A percentile compares a stretch with the other conserved stretches of the same genome.
phyloP scores from a whole-genome alignment of 2,329 filamentous ascomycete genomes.

The Knufia fluminis region DNA sequence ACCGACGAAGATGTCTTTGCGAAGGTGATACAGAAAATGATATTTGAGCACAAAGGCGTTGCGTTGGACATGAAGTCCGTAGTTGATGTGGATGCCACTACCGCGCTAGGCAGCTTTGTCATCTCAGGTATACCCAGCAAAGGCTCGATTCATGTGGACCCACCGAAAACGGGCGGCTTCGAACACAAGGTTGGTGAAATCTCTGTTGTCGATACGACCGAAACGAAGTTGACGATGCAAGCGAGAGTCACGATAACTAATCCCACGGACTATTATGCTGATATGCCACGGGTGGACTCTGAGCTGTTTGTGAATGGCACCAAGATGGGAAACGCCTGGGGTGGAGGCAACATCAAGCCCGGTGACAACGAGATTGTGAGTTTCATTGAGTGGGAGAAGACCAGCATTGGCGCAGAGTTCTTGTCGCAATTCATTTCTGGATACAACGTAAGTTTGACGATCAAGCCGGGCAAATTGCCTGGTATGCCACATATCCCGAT shows the following conservation, averaged over 20 bases:
- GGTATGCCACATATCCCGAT: slow-evolving; percentile 63
- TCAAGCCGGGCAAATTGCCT: slow-evolving; percentile 59
- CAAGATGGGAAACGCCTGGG: slow-evolving; percentile 63
- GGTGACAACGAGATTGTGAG: slow-evolving; percentile 64
- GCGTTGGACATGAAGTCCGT: slow-evolving; percentile 64
- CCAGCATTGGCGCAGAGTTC: slow-evolving; percentile 57
- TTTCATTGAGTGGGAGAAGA: slow-evolving; percentile 68
- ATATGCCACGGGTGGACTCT: slow-evolving; percentile 70
- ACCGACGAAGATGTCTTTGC: slow-evolving; percentile 71
- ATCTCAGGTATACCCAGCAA: slow-evolving; percentile 74
- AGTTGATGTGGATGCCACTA: slow-evolving; percentile 75
- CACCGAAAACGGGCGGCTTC: slow-evolving; percentile 41
- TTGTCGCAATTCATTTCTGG: slow-evolving; percentile 83
- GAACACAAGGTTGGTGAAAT: slow-evolving; percentile 59
- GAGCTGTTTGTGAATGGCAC: slow-evolving; percentile 65
- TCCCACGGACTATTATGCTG: slow-evolving; percentile 75
- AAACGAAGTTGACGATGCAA: slow-evolving; percentile 60
- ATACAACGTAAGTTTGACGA: slow-evolving; percentile 68
- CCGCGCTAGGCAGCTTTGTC: slow-evolving; percentile 69
- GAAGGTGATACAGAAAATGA: slow-evolving; percentile 67
- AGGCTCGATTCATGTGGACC: slow-evolving; percentile 82
- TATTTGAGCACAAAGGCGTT: slow-evolving; percentile 66
- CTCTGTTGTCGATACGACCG: slow-evolving; percentile 61
- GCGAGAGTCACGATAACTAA: slow-evolving; percentile 78
- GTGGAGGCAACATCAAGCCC: slow-evolving; percentile 51